Evolutionary conservation across 1,284 basidiomycete genomes (phyloP).

Genomic region (Ceratobasidium papillatum): DNA sequence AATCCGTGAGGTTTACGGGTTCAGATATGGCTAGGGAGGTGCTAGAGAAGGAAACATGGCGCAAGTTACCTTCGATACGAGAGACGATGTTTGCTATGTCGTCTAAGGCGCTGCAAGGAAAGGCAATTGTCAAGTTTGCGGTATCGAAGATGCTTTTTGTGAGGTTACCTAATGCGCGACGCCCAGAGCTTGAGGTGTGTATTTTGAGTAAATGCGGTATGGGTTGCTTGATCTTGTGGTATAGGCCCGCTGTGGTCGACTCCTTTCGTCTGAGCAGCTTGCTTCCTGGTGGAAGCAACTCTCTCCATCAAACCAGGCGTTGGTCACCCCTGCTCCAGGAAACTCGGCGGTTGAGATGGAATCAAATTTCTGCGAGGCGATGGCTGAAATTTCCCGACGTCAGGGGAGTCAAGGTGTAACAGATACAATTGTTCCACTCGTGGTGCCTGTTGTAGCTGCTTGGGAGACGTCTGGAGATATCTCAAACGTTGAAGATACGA

Average conservation of each 20-base stretch:
- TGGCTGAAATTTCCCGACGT: slow-evolving; percentile 18
- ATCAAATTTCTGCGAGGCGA: slow-evolving; percentile 19
- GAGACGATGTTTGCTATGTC: not conserved
- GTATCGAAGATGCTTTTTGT: slow-evolving; percentile 28
- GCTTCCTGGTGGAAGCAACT: slow-evolving; percentile 21
- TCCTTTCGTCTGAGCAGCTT: slow-evolving; percentile 18
- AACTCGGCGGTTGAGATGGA: not conserved
- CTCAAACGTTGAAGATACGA: slow-evolving; percentile 23
- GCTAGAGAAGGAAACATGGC: slow-evolving; percentile 23
- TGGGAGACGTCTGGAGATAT: slow-evolving; percentile 25
- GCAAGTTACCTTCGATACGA: not conserved
- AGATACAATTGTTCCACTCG: slow-evolving; percentile 3
- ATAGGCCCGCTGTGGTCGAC: not conserved
- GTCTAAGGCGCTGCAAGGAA: not conserved
- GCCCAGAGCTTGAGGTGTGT: slow-evolving; percentile 17
- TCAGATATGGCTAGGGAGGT: not conserved
- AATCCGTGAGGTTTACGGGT: slow-evolving; percentile 16
- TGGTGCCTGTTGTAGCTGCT: slow-evolving; percentile 12
- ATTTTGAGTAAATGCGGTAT: not conserved
- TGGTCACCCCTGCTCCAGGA: not conserved
- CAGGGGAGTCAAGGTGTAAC: slow-evolving; percentile 6
- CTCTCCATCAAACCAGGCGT: not conserved
- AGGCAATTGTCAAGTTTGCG: slow-evolving; percentile 9
- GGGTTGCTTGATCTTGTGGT: not conserved
- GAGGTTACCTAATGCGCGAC: slow-evolving; percentile 17